These are phyloP conservation scores for Colletotrichum karsti DNA, from an alignment of 2,329 filamentous ascomycete species.

Conservation along the genomic window DNA sequence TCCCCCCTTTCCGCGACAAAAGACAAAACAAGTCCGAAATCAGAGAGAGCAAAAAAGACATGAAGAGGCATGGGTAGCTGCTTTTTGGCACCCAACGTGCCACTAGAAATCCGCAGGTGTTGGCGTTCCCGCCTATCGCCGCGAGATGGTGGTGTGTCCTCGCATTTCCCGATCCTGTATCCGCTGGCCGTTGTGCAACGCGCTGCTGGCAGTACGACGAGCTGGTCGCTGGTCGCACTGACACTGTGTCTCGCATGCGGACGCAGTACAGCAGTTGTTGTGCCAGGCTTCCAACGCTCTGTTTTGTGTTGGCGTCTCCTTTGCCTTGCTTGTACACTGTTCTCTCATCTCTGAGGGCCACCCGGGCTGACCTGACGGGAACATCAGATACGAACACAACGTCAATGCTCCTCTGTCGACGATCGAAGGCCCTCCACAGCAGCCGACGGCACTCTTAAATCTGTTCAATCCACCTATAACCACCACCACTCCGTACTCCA, in stretches of 20 bases:
- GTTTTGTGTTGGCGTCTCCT: conserved; percentile 27
- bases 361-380: conserved; percentile 37
- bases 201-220: conserved; percentile 55
- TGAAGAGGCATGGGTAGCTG: conserved; percentile 43
- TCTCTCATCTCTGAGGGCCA: conserved; percentile 3
- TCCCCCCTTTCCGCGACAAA: background rate
- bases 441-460: conserved; percentile 58
- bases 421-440: conserved; percentile 60
- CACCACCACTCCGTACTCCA: conserved; percentile 56
- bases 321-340: conserved; percentile 34
- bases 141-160: conserved; percentile 43
- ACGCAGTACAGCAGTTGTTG: conserved; percentile 46
- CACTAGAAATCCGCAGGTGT: conserved; percentile 42
- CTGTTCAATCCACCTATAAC: conserved; percentile 60
- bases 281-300: conserved; percentile 38
- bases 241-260: conserved; percentile 42
- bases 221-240: conserved; percentile 35
- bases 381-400: conserved; percentile 63
- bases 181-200: conserved; percentile 51
- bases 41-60: background rate
- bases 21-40: background rate
- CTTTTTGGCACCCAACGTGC: conserved; percentile 42
- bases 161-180: conserved; percentile 48
- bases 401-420: conserved; percentile 59
- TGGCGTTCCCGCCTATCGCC: conserved; percentile 42